Percentiles rank a stretch among this genome's conserved stretches.
phyloP scores from a whole-genome alignment of 169 alveolate species.

The Besnoitia besnoiti region DNA sequence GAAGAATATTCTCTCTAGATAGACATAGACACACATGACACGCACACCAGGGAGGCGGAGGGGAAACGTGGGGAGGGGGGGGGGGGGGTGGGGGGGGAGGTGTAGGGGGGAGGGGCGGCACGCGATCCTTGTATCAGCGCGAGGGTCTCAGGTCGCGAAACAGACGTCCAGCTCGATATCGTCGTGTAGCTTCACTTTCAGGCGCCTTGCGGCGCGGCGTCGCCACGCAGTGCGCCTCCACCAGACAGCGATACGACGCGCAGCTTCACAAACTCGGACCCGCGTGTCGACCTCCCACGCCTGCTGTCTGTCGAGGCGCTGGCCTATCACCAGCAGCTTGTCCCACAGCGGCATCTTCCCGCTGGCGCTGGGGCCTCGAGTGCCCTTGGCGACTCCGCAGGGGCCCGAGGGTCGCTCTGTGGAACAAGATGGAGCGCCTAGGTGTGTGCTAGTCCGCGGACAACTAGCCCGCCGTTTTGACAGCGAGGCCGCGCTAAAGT shows the following conservation, averaged over 20 bases:
- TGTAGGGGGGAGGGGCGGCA: too few species aligned
- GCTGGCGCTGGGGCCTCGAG: not conserved
- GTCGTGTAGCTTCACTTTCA: not conserved
- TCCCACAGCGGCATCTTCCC: not conserved
- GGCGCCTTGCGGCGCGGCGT: conserved; percentile 20
- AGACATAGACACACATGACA: too few species aligned
- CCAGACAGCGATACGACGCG: not conserved
- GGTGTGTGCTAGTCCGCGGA: not conserved
- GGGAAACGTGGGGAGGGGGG: too few species aligned
- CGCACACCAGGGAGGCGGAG: too few species aligned
- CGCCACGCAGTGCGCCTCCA: conserved; percentile 27
- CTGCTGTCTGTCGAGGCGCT: not conserved
- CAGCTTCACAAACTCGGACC: not conserved
- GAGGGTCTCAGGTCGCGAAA: not conserved
- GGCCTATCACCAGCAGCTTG: conserved; percentile 10
- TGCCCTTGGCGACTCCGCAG: not conserved
- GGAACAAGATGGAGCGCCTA: not conserved
- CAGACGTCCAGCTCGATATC: conserved; percentile 15
- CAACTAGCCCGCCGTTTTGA: not conserved
- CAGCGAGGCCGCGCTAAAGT: not conserved
- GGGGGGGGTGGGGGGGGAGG: too few species aligned
- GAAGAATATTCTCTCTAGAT: too few species aligned
- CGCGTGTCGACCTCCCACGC: not conserved
- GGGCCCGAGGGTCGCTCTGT: not conserved
- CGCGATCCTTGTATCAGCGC: too few species aligned